Percentiles rank a stretch among this genome's conserved stretches.
Evolutionary conservation across 139 green algal genomes (phyloP).

Genomic region (Volvox reticuliferus): DNA sequence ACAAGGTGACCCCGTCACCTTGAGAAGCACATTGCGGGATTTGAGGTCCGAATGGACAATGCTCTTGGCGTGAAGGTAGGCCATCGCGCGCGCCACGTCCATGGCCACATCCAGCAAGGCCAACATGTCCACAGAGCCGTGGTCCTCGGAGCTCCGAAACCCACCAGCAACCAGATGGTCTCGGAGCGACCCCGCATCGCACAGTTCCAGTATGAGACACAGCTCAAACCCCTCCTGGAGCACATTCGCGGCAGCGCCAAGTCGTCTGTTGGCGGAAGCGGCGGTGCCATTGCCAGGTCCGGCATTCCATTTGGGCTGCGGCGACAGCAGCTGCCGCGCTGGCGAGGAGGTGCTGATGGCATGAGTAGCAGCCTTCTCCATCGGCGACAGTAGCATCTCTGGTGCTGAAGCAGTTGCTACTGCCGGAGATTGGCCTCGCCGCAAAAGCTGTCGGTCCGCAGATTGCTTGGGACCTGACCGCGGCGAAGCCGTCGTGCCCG

Average conservation of each 20-base stretch:
- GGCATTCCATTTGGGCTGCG: neutral
- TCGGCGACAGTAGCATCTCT: too few relatives aligned
- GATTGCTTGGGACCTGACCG: too few relatives aligned
- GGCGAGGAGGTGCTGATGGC: too few relatives aligned
- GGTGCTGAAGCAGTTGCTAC: too few relatives aligned
- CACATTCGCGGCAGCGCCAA: neutral
- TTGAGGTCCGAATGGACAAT: constrained; percentile 68
- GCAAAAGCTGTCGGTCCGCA: too few relatives aligned
- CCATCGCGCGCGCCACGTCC: constrained; percentile 60
- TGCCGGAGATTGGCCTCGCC: too few relatives aligned
- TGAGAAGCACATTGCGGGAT: constrained; percentile 59
- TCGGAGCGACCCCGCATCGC: constrained; percentile 1
- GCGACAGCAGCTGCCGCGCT: neutral
- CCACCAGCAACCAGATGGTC: neutral
- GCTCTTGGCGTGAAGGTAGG: constrained; percentile 58
- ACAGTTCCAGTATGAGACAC: constrained; percentile 37
- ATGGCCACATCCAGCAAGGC: constrained; percentile 55
- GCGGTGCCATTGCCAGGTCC: neutral
- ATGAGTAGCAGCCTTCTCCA: too few relatives aligned
- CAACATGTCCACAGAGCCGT: constrained; percentile 26
- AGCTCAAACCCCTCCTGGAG: constrained; percentile 16
- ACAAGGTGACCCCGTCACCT: neutral
- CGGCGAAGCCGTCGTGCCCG: too few relatives aligned
- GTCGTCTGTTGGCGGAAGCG: neutral
- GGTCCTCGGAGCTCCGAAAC: constrained; percentile 1